Percentiles rank a stretch among this genome's conserved stretches.
phyloP scores from a whole-genome alignment of 1,139 yeast species.

The Yamadazyma aaseri region DNA sequence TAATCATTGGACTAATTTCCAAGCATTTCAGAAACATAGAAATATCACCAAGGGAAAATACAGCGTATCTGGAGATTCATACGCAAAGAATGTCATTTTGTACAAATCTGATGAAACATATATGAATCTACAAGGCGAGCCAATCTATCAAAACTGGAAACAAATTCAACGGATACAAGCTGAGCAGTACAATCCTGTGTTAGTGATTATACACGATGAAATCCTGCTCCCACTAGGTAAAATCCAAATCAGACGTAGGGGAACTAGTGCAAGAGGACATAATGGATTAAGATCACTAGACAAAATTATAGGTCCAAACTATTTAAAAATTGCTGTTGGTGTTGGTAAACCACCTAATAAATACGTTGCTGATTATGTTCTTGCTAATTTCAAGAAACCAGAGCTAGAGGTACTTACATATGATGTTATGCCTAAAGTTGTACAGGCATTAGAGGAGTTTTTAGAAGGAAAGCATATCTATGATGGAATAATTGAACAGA shows the following conservation, averaged over 20 bases:
- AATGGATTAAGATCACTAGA: conserved; percentile 70
- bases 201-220: conserved; percentile 76
- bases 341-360: conserved; percentile 61
- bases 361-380: conserved; percentile 61
- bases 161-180: conserved; percentile 23
- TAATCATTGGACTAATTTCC: conserved; percentile 23
- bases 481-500: too few species aligned
- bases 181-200: conserved; percentile 24
- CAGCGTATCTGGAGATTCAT: conserved; percentile 19
- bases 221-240: conserved; percentile 64
- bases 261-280: conserved; percentile 70
- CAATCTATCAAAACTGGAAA: conserved; percentile 48
- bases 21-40: conserved; percentile 20
- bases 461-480: conserved; percentile 20
- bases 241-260: conserved; percentile 54
- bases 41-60: conserved; percentile 19
- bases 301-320: conserved; percentile 38
- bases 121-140: conserved; percentile 71
- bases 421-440: conserved; percentile 40
- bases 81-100: conserved; percentile 23
- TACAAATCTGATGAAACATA: conserved; percentile 48
- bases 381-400: conserved; percentile 41
- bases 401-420: conserved; percentile 34
- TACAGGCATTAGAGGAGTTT: conserved; percentile 35
- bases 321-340: conserved; percentile 64